Evolutionary conservation across 495 filamentous ascomycete species (phyloP).

Genomic region (Rusavskia elegans): DNA sequence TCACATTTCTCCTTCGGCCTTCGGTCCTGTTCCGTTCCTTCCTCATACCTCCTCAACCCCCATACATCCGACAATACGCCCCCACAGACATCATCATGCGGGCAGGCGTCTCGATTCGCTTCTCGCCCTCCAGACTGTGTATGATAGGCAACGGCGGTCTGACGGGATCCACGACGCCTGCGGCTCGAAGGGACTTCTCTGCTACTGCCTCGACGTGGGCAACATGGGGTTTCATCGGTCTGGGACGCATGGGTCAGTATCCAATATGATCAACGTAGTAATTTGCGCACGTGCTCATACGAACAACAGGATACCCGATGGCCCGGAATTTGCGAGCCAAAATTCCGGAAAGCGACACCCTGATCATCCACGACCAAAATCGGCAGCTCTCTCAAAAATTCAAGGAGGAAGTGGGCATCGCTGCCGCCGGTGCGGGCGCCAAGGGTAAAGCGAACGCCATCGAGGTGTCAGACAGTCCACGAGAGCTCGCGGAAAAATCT

Average conservation of each 20-base stretch:
- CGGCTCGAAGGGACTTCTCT: conserved; percentile 9
- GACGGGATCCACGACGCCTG: background rate
- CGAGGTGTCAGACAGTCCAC: conserved; percentile 37
- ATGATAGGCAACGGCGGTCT: conserved; percentile 1
- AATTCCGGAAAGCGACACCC: conserved; percentile 48
- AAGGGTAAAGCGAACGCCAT: conserved; percentile 31
- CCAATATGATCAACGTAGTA: background rate
- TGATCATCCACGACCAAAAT: conserved; percentile 66
- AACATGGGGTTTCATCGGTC: conserved; percentile 70
- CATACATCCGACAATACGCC: background rate
- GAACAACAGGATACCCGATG: conserved; percentile 56
- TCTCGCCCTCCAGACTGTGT: conserved; percentile 9
- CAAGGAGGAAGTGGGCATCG: conserved; percentile 35
- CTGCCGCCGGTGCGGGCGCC: conserved; percentile 17
- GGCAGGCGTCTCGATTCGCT: conserved; percentile 8
- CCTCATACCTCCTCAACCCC: background rate
- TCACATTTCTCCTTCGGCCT: background rate
- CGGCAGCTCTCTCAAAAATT: conserved; percentile 40
- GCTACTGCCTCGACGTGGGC: conserved; percentile 17
- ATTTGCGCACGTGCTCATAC: conserved; percentile 9
- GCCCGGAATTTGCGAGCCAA: conserved; percentile 73
- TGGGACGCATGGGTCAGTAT: conserved; percentile 70
- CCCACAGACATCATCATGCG: conserved; percentile 6
- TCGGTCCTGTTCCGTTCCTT: background rate
- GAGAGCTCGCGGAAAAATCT: conserved; percentile 52